Conservation (phyloP, 176 grass and related monocot genomes). For the Leersia perrieri region DNA sequence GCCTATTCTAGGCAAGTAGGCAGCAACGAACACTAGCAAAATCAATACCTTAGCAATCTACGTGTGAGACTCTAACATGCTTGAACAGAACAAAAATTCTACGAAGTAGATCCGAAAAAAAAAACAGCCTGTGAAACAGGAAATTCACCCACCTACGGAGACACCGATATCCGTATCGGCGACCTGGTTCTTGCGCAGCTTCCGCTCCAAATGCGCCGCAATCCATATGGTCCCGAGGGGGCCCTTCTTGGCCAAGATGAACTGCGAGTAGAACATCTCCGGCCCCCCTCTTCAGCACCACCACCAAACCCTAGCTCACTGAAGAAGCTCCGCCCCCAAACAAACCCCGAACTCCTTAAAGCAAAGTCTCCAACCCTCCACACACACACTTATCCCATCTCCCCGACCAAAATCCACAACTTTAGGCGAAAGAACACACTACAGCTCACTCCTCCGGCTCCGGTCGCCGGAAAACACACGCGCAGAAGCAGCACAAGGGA, state of each 20-base stretch:
- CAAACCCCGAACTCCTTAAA: neutral
- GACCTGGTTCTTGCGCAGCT: conserved; percentile 96
- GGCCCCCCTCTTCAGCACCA: conserved; percentile 20
- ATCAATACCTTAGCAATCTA: neutral
- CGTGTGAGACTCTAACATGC: neutral
- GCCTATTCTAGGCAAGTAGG: conserved; percentile 16
- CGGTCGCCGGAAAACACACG: neutral
- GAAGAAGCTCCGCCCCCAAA: conserved; percentile 8
- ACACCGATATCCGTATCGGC: conserved; percentile 97
- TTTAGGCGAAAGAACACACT: neutral
- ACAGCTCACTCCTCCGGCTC: neutral
- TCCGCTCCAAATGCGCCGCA: conserved; percentile 95
- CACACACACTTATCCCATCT: conserved; percentile 31
- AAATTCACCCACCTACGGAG: conserved; percentile 81
- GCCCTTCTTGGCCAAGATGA: conserved; percentile 99
- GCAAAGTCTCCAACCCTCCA: conserved; percentile 8
- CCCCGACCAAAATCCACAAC: neutral
- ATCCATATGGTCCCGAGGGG: conserved; percentile 99
- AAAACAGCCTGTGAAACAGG: neutral
- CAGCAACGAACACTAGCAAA: conserved; percentile 3
- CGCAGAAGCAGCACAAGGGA: neutral
- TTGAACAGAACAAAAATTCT: neutral
- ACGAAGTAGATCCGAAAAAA: conserved; percentile 29
- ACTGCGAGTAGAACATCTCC: conserved; percentile 99
- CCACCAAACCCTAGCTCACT: conserved; percentile 40